Conservation (phyloP, 257 asterid genomes). For the Solanum virginianum region DNA sequence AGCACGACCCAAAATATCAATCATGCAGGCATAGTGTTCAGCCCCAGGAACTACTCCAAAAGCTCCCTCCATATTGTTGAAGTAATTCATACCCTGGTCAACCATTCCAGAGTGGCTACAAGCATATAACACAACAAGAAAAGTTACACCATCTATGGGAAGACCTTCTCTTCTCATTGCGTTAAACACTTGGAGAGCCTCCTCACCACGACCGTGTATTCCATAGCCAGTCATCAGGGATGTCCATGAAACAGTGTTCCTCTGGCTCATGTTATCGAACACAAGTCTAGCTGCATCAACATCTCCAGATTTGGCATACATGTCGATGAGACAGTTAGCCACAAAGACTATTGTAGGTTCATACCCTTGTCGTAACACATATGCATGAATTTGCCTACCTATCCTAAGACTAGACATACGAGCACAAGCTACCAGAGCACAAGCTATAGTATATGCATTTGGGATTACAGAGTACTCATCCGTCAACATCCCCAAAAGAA, state of each 20-base stretch:
- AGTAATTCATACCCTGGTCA: conserved; percentile 59
- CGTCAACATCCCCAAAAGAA: conserved; percentile 50
- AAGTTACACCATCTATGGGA: conserved; percentile 61
- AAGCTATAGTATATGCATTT: conserved; percentile 67
- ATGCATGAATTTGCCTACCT: conserved; percentile 70
- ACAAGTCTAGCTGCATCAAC: conserved; percentile 60
- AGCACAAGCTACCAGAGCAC: conserved; percentile 76
- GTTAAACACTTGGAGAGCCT: conserved; percentile 51
- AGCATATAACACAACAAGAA: conserved; percentile 71
- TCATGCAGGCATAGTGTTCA: conserved; percentile 84
- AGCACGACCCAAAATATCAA: conserved; percentile 83
- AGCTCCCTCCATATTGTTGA: conserved; percentile 41
- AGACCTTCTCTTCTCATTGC: conserved; percentile 42
- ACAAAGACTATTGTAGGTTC: conserved; percentile 55
- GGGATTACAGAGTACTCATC: conserved; percentile 36
- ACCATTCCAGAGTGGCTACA: conserved; percentile 95
- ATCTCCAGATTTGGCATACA: conserved; percentile 86
- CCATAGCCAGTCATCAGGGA: conserved; percentile 87
- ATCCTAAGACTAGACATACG: conserved; percentile 55
- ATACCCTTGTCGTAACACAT: conserved; percentile 43
- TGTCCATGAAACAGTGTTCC: conserved; percentile 74
- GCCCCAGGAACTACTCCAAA: conserved; percentile 52
- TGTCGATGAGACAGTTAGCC: conserved; percentile 78
- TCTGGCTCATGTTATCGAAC: conserved; percentile 46
- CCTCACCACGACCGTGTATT: conserved; percentile 76